These are phyloP conservation scores for Skeletonema potamos DNA, from an alignment of 108 stramenopile species.

Conservation along the genomic window DNA sequence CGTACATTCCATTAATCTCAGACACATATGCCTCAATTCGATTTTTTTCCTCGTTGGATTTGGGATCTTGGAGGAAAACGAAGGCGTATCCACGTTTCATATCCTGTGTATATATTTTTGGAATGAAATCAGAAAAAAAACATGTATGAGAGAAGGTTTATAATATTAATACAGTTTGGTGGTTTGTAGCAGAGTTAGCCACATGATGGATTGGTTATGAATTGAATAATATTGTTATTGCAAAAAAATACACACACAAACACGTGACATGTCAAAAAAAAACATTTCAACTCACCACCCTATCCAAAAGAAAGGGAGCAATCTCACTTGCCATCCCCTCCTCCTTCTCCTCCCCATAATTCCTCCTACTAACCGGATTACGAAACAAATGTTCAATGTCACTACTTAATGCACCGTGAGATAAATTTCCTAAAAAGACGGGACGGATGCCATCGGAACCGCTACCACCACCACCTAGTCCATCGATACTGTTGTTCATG, in stretches of 20 bases:
- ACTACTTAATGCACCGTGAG: neutral
- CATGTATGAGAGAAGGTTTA: too few species aligned
- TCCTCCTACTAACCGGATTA: neutral
- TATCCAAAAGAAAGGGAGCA: constrained; percentile 8
- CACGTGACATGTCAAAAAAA: neutral
- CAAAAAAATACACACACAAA: neutral
- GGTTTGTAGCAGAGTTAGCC: too few species aligned
- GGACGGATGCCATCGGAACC: neutral
- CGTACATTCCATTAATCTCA: constrained; percentile 88
- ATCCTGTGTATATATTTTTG: constrained; percentile 54
- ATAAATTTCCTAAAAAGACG: neutral
- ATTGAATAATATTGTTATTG: too few species aligned
- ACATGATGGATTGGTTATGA: constrained; percentile 26
- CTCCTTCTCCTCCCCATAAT: neutral
- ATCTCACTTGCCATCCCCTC: neutral
- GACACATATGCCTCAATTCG: constrained; percentile 60
- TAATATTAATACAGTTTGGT: too few species aligned
- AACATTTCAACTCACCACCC: constrained; percentile 8
- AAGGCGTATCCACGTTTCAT: constrained; percentile 85
- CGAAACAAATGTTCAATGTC: neutral
- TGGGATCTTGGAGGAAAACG: constrained; percentile 83
- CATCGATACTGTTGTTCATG: neutral
- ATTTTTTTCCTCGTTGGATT: constrained; percentile 59
- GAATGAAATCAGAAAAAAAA: too few species aligned
- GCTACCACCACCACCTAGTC: too few species aligned